phyloP scores from a whole-genome alignment of 345 rosid genomes.

The Citrus australasica region DNA sequence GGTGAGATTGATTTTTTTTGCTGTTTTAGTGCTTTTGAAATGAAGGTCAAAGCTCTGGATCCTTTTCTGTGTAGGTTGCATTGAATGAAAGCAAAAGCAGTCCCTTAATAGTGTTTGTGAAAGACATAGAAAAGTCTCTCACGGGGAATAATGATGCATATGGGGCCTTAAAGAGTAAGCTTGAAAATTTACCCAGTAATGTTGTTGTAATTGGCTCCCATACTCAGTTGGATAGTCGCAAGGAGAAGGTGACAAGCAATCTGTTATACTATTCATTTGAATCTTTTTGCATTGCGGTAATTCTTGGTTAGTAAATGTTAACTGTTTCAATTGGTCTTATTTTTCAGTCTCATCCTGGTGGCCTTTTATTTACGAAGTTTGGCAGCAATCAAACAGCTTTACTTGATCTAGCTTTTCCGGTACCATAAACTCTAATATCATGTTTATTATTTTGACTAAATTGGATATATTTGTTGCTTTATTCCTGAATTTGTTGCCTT shows the following conservation, averaged over 20 bases:
- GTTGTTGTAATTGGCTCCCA: constrained; percentile 90
- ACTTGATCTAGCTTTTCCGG: constrained; percentile 92
- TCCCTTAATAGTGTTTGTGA: constrained; percentile 77
- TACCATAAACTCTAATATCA: constrained; percentile 23
- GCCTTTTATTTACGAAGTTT: constrained; percentile 89
- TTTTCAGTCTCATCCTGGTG: constrained; percentile 88
- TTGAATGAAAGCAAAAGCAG: constrained; percentile 59
- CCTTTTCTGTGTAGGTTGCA: constrained; percentile 54
- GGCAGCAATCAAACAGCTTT: constrained; percentile 91
- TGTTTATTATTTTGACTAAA: not conserved
- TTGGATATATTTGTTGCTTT: not conserved
- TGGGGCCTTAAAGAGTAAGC: constrained; percentile 62
- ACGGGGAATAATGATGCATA: constrained; percentile 71
- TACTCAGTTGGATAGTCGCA: constrained; percentile 83
- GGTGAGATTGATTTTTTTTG: not conserved
- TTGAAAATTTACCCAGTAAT: constrained; percentile 72
- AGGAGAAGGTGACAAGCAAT: constrained; percentile 69
- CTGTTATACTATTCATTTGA: not conserved
- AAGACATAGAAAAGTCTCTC: constrained; percentile 88
- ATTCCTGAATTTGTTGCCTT: not conserved
- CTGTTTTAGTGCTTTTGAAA: not conserved
- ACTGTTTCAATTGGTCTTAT: not conserved
- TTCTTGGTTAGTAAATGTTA: not conserved
- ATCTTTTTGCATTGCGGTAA: not conserved
- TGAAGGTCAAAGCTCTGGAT: not conserved